These are phyloP conservation scores for Calvatia gigantea DNA, from an alignment of 768 basidiomycete genomes.

Conservation along the genomic window DNA sequence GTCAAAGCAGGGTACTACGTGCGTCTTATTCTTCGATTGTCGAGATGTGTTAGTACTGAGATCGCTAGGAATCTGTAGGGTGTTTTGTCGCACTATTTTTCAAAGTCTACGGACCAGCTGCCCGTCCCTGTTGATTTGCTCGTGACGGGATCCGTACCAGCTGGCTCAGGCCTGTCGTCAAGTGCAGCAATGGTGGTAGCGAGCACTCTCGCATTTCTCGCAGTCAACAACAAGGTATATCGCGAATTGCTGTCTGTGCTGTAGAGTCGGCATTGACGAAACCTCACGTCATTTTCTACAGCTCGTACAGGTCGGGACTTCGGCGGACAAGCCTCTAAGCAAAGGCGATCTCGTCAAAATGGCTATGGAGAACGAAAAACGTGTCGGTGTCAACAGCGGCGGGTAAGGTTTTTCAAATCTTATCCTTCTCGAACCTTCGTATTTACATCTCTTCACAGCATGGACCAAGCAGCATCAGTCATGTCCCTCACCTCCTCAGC, in stretches of 20 bases:
- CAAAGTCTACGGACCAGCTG: slow-evolving; percentile 17
- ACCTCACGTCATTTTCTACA: neutral
- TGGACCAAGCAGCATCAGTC: slow-evolving; percentile 91
- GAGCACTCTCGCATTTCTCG: slow-evolving; percentile 76
- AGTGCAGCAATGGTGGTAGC: slow-evolving; percentile 91
- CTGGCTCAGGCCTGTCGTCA: slow-evolving; percentile 84
- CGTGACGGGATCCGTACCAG: slow-evolving; percentile 79
- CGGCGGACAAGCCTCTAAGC: slow-evolving; percentile 28
- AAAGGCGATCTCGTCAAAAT: slow-evolving; percentile 76
- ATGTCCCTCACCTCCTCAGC: slow-evolving; percentile 69
- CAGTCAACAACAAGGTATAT: slow-evolving; percentile 65
- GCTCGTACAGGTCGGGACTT: neutral
- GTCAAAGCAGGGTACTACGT: slow-evolving; percentile 86
- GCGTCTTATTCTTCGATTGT: slow-evolving; percentile 21
- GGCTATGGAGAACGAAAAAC: slow-evolving; percentile 81
- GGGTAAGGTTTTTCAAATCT: slow-evolving; percentile 46
- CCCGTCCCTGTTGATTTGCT: slow-evolving; percentile 71
- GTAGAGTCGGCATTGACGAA: too few relatives aligned
- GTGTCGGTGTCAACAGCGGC: slow-evolving; percentile 77
- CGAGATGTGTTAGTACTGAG: neutral
- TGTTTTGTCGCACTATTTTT: slow-evolving; percentile 62
- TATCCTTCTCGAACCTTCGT: neutral
- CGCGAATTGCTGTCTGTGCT: neutral
- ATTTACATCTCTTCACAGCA: slow-evolving; percentile 35
- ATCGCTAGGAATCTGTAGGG: slow-evolving; percentile 39